Evolutionary conservation across 208 protist genomes (phyloP), one percentile per base, ranked within the genome.

Genomic region (Endotrypanum monterogeii): DNA sequence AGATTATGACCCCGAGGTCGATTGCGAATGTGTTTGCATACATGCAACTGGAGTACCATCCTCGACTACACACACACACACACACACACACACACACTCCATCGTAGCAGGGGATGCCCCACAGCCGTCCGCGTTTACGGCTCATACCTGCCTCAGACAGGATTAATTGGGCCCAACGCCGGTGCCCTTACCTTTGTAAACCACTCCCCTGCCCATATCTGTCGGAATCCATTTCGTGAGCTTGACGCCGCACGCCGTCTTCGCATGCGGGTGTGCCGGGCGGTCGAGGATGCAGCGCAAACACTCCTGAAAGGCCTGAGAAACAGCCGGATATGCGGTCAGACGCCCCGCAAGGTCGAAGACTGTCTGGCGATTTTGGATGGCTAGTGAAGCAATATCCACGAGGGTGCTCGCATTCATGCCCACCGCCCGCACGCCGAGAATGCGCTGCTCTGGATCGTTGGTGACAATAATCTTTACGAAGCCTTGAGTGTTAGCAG

Each of bases 301-400:
- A 66, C 91, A 96, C 84, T 96, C 89, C 68, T 91, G 89, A 66
- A 96, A 93, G 5, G 83, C 91, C 79, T 96, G 87, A 0, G 91
- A 92, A 25, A 94, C 85, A 35, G 91, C 82, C 25, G 91, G 91
- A 79, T 94, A 94, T 14, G 87, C 89, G n/a, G 87, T 91, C 56
- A 94, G 83, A 6, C 86, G 79, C 58, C 92, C 78, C 28, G 79
- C 81, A 20, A 96, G 80, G 48, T 94, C 88, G 70, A 84, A 87
- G 11, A 81, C 88, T 0, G 83, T 86, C 37, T 94, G 86, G 16
- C 74, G 46, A 35, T 86, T 79, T 61, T 85, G 76, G 72, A 96
- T 93, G 1, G 89, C 89, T 18, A 93, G 78, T 14, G 91, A 55
- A 7, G 79, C 87, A 39, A 96, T 78, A 50, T 94, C 89, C 28